Evolutionary conservation across 1,284 basidiomycete genomes (phyloP).

Genomic region (Puccinia sorghi): DNA sequence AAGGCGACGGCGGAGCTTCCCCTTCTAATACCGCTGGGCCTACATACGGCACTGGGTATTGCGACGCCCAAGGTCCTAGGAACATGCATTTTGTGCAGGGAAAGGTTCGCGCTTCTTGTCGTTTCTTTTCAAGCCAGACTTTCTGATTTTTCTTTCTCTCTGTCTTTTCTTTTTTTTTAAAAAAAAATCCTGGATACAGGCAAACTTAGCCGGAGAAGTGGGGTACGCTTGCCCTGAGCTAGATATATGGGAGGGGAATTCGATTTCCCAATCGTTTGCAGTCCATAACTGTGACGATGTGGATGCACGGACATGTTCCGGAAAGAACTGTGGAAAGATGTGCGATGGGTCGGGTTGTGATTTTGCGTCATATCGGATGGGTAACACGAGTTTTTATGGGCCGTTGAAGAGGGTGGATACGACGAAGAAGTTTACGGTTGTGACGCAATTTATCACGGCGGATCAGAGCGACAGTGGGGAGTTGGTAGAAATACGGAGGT

Average conservation of each 20-base stretch:
- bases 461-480: neutral
- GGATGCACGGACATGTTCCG: neutral
- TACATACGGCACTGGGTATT: conserved; percentile 55
- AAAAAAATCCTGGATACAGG: neutral
- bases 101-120: conserved; percentile 58
- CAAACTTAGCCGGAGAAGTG: neutral
- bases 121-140: too few relatives aligned
- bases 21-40: conserved; percentile 23
- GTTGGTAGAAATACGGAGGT: conserved; percentile 17
- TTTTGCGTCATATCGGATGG: conserved; percentile 12
- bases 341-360: conserved; percentile 30
- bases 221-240: conserved; percentile 61
- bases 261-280: neutral
- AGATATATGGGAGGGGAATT: conserved; percentile 60
- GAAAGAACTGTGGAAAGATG: conserved; percentile 1
- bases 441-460: conserved; percentile 31
- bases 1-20: conserved; percentile 53
- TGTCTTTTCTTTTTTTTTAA: neutral
- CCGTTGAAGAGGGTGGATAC: conserved; percentile 35
- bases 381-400: conserved; percentile 5
- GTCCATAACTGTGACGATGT: neutral
- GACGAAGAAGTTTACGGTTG: conserved; percentile 27
- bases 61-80: conserved; percentile 59
- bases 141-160: neutral
- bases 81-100: conserved; percentile 66